These are phyloP conservation scores for Pyrenochaeta sp. DNA, from an alignment of 2,329 filamentous ascomycete genomes.

Conservation along the genomic window DNA sequence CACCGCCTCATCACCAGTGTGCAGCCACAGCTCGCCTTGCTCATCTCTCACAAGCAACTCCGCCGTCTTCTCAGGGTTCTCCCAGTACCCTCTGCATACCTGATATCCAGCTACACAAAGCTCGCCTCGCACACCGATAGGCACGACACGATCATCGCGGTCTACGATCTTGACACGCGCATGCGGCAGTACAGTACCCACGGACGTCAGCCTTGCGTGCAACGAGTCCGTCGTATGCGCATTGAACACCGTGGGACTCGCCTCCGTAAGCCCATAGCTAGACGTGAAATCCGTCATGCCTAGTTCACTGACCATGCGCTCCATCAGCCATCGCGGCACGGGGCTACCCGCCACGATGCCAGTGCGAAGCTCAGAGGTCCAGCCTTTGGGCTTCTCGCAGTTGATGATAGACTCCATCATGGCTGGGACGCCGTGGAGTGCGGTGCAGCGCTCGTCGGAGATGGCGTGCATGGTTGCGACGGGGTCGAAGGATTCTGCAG, in stretches of 20 bases:
- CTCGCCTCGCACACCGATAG: conserved; percentile 74
- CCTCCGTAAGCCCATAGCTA: conserved; percentile 73
- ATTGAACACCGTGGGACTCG: conserved; percentile 82
- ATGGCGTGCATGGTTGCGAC: conserved; percentile 72
- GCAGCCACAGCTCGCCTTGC: conserved; percentile 57
- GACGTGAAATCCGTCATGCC: conserved; percentile 76
- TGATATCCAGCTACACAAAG: conserved; percentile 82
- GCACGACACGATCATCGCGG: conserved; percentile 69
- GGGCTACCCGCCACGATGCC: conserved; percentile 83
- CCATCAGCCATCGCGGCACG: conserved; percentile 78
- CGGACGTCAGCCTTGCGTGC: conserved; percentile 71
- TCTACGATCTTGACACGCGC: conserved; percentile 79
- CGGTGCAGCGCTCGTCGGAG: conserved; percentile 63
- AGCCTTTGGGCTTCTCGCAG: conserved; percentile 57
- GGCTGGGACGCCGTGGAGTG: conserved; percentile 81
- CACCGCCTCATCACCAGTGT: conserved; percentile 52
- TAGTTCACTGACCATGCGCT: conserved; percentile 72
- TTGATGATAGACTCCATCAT: conserved; percentile 77
- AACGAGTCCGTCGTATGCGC: conserved; percentile 77
- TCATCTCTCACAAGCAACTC: conserved; percentile 75
- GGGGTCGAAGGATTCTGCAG: conserved; percentile 75
- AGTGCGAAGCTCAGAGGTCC: conserved; percentile 65
- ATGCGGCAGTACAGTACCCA: conserved; percentile 80
- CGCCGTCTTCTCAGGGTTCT: conserved; percentile 77
- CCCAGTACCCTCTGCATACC: conserved; percentile 69